These are phyloP conservation scores for Penicillium steckii DNA, from an alignment of 495 filamentous ascomycete species.

Conservation along the genomic window DNA sequence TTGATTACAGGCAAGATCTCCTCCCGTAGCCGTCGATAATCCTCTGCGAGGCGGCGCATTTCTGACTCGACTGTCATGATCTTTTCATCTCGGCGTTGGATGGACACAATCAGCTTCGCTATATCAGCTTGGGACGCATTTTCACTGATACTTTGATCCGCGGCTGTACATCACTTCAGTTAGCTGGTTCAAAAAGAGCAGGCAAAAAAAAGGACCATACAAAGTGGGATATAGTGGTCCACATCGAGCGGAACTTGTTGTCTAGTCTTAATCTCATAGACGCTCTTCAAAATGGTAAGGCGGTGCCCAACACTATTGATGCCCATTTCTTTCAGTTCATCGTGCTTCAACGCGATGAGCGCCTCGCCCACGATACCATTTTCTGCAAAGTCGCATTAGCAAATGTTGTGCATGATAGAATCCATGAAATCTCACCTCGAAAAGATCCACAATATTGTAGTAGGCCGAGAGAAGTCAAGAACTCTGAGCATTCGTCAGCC, in stretches of 20 bases:
- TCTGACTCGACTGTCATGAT: slow-evolving; percentile 79
- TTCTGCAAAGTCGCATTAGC: slow-evolving; percentile 49
- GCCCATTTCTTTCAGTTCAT: slow-evolving; percentile 92
- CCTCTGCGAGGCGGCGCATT: slow-evolving; percentile 74
- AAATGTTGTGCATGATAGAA: background rate
- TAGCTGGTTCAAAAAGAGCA: slow-evolving; percentile 16
- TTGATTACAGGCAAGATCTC: slow-evolving; percentile 88
- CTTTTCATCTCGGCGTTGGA: slow-evolving; percentile 82
- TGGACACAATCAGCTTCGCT: slow-evolving; percentile 79
- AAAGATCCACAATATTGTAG: slow-evolving; percentile 81
- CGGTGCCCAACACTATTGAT: slow-evolving; percentile 90
- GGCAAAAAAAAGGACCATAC: slow-evolving; percentile 52
- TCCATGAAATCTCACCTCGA: slow-evolving; percentile 54
- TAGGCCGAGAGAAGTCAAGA: slow-evolving; percentile 74
- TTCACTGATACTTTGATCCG: slow-evolving; percentile 82
- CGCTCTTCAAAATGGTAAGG: slow-evolving; percentile 87
- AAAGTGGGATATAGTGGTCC: slow-evolving; percentile 90
- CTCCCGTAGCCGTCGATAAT: slow-evolving; percentile 80
- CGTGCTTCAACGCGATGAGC: slow-evolving; percentile 82
- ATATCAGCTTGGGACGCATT: slow-evolving; percentile 90
- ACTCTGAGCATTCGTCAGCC: slow-evolving; percentile 83
- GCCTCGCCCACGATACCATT: slow-evolving; percentile 94
- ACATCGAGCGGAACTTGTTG: slow-evolving; percentile 87
- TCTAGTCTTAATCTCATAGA: slow-evolving; percentile 92
- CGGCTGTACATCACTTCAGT: slow-evolving; percentile 57